These are phyloP conservation scores for Akebia trifoliata DNA, from an alignment of 164 flowering plant genomes.

Conservation along the genomic window DNA sequence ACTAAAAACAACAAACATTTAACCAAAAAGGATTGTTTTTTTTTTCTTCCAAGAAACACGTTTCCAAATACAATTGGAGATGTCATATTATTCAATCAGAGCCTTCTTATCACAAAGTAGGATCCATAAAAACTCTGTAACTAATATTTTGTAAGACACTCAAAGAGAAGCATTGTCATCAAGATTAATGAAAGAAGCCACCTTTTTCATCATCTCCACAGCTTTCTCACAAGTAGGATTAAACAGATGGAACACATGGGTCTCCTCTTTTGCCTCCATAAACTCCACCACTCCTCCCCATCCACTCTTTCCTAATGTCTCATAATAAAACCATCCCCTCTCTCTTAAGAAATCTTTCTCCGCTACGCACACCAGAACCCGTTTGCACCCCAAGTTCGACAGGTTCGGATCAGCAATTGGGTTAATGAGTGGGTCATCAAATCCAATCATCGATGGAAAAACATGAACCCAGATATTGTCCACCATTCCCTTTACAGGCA, in stretches of 20 bases:
- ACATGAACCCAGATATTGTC: slow-evolving; percentile 43
- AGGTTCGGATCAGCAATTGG: slow-evolving; percentile 42
- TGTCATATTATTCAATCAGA: too few species aligned
- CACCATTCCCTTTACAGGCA: slow-evolving; percentile 15
- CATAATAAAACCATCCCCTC: slow-evolving; percentile 42
- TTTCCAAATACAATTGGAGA: too few species aligned
- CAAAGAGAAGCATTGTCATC: too few species aligned
- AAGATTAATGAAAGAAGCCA: slow-evolving; percentile 21
- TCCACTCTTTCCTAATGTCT: slow-evolving; percentile 32
- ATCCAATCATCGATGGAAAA: slow-evolving; percentile 38
- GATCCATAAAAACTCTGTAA: slow-evolving; percentile 20
- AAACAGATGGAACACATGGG: slow-evolving; percentile 46
- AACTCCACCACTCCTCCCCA: slow-evolving; percentile 53
- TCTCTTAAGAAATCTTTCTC: slow-evolving; percentile 46
- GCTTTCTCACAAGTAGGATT: slow-evolving; percentile 36
- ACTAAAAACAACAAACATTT: too few species aligned
- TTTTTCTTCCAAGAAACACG: too few species aligned
- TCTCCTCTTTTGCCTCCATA: slow-evolving; percentile 39
- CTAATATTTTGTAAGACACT: too few species aligned
- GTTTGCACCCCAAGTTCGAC: slow-evolving; percentile 28
- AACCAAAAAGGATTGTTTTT: too few species aligned
- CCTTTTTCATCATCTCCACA: slow-evolving; percentile 19
- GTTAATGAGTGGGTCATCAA: slow-evolving; percentile 49
- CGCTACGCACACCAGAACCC: slow-evolving; percentile 42
- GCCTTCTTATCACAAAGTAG: slow-evolving; percentile 17